A percentile compares a stretch with the other conserved stretches of the same genome.
Evolutionary conservation across 2,329 filamentous ascomycete genomes (phyloP).

Genomic region (Aspergillus eucalypticola): DNA sequence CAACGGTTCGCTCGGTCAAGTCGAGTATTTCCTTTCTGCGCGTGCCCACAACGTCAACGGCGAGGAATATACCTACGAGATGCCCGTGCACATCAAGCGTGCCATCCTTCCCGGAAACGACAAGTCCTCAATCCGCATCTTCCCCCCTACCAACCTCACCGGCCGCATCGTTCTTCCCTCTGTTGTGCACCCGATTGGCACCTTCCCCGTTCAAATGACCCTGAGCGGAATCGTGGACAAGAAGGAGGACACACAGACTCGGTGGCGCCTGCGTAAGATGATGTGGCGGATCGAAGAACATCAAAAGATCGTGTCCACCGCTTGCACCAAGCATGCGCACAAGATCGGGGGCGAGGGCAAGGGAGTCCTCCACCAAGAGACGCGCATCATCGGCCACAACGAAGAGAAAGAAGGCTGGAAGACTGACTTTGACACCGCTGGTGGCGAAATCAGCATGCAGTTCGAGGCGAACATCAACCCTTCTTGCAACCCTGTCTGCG

Average conservation of each 20-base stretch:
- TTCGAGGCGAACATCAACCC: constrained; percentile 67
- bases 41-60: constrained; percentile 62
- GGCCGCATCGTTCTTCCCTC: constrained; percentile 79
- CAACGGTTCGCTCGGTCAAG: constrained; percentile 68
- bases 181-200: constrained; percentile 81
- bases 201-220: constrained; percentile 75
- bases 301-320: constrained; percentile 73
- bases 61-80: constrained; percentile 65
- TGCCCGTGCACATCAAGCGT: constrained; percentile 72
- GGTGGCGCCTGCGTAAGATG: constrained; percentile 89
- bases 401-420: constrained; percentile 91
- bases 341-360: constrained; percentile 67
- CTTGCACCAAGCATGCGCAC: constrained; percentile 73
- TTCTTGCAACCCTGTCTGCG: constrained; percentile 69
- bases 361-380: constrained; percentile 71
- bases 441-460: constrained; percentile 77
- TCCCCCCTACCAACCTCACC: constrained; percentile 92
- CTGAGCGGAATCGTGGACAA: constrained; percentile 85
- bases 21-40: constrained; percentile 78
- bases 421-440: constrained; percentile 66
- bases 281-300: constrained; percentile 93
- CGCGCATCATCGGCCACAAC: constrained; percentile 74
- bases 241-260: constrained; percentile 65
- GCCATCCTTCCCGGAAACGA: constrained; percentile 76
- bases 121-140: constrained; percentile 88